These are phyloP conservation scores for Knufia fluminis DNA, from an alignment of 2,329 filamentous ascomycete species.

Conservation along the genomic window DNA sequence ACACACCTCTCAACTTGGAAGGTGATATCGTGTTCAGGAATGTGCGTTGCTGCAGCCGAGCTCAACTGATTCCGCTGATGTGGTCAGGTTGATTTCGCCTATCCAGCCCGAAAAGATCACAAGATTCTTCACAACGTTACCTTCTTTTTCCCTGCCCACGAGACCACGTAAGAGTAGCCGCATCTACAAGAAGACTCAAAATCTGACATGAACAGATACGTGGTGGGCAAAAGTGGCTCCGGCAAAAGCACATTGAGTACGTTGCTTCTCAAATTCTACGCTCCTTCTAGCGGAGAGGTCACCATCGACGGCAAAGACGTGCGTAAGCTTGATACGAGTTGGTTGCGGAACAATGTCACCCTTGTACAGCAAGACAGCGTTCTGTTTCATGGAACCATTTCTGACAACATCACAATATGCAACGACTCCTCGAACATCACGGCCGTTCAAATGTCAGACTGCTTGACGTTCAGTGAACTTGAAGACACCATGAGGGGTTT, in stretches of 20 bases:
- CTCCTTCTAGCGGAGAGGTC: slow-evolving; percentile 55
- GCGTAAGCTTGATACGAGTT: slow-evolving; percentile 53
- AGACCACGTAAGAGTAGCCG: slow-evolving; percentile 44
- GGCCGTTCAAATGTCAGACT: slow-evolving; percentile 48
- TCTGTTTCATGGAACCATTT: slow-evolving; percentile 72
- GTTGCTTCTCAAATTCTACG: slow-evolving; percentile 69
- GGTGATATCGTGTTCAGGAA: slow-evolving; percentile 63
- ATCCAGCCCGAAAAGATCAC: slow-evolving; percentile 59
- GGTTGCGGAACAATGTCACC: slow-evolving; percentile 69
- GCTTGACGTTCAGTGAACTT: slow-evolving; percentile 60
- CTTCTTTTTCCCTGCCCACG: slow-evolving; percentile 61
- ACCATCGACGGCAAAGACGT: slow-evolving; percentile 58
- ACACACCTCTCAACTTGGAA: slow-evolving; percentile 38
- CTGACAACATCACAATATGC: slow-evolving; percentile 69
- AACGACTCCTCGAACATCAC: slow-evolving; percentile 43
- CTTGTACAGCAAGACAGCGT: slow-evolving; percentile 74
- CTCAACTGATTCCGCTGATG: slow-evolving; percentile 10
- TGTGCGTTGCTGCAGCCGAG: slow-evolving; percentile 39
- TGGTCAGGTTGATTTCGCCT: slow-evolving; percentile 65
- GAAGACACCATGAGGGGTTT: slow-evolving; percentile 57
- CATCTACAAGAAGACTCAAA: background rate
- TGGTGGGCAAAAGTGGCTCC: slow-evolving; percentile 79
- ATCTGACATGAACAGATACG: slow-evolving; percentile 40
- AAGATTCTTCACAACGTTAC: slow-evolving; percentile 52
- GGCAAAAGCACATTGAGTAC: slow-evolving; percentile 86